phyloP scores from a whole-genome alignment of 345 rosid species.

The Euphorbia lathyris region DNA sequence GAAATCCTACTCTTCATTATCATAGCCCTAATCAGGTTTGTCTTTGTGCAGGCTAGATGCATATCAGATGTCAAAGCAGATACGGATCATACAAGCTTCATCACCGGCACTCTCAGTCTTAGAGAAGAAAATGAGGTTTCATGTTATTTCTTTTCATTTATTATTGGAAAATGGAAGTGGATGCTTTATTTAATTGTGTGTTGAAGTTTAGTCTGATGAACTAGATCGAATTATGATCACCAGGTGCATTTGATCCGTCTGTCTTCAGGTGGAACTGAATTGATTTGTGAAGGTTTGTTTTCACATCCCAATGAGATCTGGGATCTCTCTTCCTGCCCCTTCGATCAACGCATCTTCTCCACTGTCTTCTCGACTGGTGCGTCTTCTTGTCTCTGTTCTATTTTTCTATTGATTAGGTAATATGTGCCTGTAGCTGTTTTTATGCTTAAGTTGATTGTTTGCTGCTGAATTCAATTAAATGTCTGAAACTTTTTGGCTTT shows the following conservation, averaged over 20 bases:
- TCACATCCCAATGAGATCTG: slow-evolving; percentile 93
- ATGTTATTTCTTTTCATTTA: background rate
- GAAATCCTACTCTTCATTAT: background rate
- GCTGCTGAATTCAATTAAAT: background rate
- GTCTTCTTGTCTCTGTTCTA: background rate
- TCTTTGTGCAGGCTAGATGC: slow-evolving; percentile 71
- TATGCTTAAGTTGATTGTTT: background rate
- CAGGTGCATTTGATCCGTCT: slow-evolving; percentile 93
- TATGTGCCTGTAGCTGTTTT: background rate
- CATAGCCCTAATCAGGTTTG: background rate
- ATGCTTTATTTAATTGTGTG: background rate
- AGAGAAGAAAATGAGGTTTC: slow-evolving; percentile 88
- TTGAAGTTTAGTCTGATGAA: slow-evolving; percentile 2
- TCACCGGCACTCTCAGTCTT: slow-evolving; percentile 90
- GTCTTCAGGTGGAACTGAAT: slow-evolving; percentile 82
- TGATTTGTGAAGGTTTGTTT: slow-evolving; percentile 86
- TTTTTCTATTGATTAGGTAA: background rate
- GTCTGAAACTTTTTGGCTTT: background rate
- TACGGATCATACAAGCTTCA: slow-evolving; percentile 89
- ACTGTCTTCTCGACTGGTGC: slow-evolving; percentile 79
- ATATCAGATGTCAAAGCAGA: slow-evolving; percentile 92
- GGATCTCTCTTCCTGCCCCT: slow-evolving; percentile 88
- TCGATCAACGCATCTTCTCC: slow-evolving; percentile 90
- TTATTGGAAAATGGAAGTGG: background rate
- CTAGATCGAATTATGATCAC: background rate